A percentile compares a stretch with the other conserved stretches of the same genome.
These are phyloP conservation scores for Suillus spraguei DNA, from an alignment of 768 basidiomycete species.

Conservation along the genomic window DNA sequence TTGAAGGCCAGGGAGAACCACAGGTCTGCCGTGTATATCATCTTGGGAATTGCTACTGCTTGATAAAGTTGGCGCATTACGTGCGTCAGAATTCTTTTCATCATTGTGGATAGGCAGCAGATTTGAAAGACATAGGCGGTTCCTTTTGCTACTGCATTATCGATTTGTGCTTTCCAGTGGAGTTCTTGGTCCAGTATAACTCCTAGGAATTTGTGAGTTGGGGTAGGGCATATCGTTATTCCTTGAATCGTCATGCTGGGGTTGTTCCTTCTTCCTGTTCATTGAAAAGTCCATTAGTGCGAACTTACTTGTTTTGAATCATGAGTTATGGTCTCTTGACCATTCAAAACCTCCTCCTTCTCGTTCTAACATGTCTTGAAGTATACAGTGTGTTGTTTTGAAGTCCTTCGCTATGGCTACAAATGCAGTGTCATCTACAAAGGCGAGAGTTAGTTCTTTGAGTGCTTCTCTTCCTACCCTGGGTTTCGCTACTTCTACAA, in stretches of 20 bases:
- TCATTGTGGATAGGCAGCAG: neutral
- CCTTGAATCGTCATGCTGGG: neutral
- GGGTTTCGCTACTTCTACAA: slow-evolving; percentile 18
- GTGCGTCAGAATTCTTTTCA: accelerated
- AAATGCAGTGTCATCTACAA: slow-evolving; percentile 30
- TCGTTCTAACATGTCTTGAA: slow-evolving; percentile 15
- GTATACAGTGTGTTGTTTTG: slow-evolving; percentile 14
- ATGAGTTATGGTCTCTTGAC: slow-evolving; percentile 21
- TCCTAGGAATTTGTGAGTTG: neutral
- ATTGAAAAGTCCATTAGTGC: slow-evolving; percentile 9
- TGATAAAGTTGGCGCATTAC: neutral
- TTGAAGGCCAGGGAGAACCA: neutral
- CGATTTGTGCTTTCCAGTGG: neutral
- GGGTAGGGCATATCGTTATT: neutral
- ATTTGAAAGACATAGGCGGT: neutral
- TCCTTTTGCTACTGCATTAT: neutral
- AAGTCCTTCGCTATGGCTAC: slow-evolving; percentile 23
- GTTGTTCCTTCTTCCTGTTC: neutral
- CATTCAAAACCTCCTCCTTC: slow-evolving; percentile 18
- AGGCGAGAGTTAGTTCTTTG: slow-evolving; percentile 12
- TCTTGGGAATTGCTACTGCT: neutral
- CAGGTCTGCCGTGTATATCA: neutral
- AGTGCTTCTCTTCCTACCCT: neutral
- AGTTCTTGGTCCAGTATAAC: neutral
- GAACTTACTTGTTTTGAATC: slow-evolving; percentile 20